These are phyloP conservation scores for Quercus lobata DNA, from an alignment of 331 rosid genomes.

Conservation along the genomic window DNA sequence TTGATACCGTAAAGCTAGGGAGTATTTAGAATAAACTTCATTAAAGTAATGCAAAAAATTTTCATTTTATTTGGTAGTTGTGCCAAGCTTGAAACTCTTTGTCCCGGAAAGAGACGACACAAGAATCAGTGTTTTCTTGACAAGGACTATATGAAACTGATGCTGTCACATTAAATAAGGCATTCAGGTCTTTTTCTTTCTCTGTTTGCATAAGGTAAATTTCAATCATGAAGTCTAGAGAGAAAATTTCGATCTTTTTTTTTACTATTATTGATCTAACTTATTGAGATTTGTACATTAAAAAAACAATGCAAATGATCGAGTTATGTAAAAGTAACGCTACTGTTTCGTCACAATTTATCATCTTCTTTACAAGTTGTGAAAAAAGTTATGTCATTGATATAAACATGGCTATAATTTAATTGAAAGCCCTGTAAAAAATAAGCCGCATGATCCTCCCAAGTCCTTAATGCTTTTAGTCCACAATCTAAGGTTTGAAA, in stretches of 20 bases:
- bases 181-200: background rate
- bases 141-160: conserved; percentile 22
- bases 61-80: conserved; percentile 19
- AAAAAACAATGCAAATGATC: too few relatives aligned
- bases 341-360: too few relatives aligned
- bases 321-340: too few relatives aligned
- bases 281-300: too few relatives aligned
- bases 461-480: background rate
- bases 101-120: conserved; percentile 49
- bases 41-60: background rate
- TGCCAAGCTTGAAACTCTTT: conserved; percentile 38
- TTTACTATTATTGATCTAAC: too few relatives aligned
- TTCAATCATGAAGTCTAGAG: too few relatives aligned
- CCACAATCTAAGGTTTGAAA: background rate
- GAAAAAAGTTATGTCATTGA: too few relatives aligned
- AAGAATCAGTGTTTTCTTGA: conserved; percentile 31
- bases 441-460: too few relatives aligned
- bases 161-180: conserved; percentile 11
- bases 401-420: too few relatives aligned
- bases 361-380: too few relatives aligned
- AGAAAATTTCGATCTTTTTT: too few relatives aligned
- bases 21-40: background rate
- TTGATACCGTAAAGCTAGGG: conserved; percentile 22
- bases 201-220: background rate
- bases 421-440: too few relatives aligned